Conservation (phyloP, 2,329 filamentous ascomycete genomes). For the Colletotrichum melonis region DNA sequence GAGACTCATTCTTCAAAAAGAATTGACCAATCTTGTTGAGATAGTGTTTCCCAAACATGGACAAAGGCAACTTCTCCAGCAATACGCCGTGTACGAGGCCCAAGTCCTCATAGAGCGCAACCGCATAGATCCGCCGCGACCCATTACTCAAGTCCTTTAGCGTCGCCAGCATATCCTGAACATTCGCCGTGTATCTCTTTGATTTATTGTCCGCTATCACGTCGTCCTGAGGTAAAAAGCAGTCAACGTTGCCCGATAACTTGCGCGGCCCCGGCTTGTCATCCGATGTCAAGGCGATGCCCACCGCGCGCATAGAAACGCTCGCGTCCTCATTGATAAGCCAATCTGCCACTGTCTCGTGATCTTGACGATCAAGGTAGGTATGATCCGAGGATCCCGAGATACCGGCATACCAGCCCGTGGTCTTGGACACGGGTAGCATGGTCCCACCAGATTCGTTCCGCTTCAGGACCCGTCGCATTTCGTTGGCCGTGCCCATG, state of each 20-base stretch:
- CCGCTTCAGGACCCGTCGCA: background rate
- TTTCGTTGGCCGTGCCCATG: background rate
- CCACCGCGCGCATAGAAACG: background rate
- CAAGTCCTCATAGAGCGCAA: background rate
- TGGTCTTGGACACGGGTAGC: background rate
- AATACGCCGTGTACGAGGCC: background rate
- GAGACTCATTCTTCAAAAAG: background rate
- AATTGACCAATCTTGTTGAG: background rate
- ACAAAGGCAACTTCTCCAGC: background rate
- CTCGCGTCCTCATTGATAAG: background rate
- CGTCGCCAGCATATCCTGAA: background rate
- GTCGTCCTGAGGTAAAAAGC: background rate
- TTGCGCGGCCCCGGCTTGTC: background rate
- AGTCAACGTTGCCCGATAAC: background rate
- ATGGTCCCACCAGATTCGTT: background rate
- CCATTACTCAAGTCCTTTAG: background rate
- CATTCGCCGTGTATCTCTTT: background rate
- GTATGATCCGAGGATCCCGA: background rate
- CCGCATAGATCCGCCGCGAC: background rate
- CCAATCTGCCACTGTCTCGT: background rate
- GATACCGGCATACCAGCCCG: background rate
- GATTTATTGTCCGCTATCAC: no score
- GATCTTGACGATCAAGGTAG: background rate
- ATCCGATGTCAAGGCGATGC: background rate
- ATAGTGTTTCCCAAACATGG: background rate